phyloP scores from a whole-genome alignment of 108 stramenopile species.

The Mayamaea pseudoterrestris region DNA sequence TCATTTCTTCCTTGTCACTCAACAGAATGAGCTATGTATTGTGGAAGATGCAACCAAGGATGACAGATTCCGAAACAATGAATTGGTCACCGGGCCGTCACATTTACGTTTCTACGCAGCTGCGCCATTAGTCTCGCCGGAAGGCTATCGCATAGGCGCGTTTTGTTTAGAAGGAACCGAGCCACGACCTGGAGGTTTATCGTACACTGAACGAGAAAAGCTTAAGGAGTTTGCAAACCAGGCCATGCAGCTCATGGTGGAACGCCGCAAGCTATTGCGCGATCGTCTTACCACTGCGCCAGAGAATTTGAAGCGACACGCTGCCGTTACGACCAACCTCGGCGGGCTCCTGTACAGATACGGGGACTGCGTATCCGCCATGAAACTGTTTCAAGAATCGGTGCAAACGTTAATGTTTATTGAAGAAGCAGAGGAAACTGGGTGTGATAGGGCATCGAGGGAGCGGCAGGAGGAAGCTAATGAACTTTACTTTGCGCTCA shows the following conservation, averaged over 20 bases:
- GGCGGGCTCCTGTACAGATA: slow-evolving; percentile 2
- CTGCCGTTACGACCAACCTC: slow-evolving; percentile 5
- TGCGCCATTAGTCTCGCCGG: slow-evolving; percentile 36
- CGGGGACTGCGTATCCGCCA: slow-evolving; percentile 6
- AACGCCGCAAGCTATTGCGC: slow-evolving; percentile 12
- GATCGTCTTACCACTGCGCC: not conserved
- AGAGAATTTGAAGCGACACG: slow-evolving; percentile 1
- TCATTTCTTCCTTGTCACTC: no score
- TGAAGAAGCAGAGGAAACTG: slow-evolving; percentile 3
- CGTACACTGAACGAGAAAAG: slow-evolving; percentile 43
- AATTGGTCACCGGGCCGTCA: slow-evolving; percentile 45
- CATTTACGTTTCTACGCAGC: slow-evolving; percentile 76
- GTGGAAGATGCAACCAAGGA: slow-evolving; percentile 52
- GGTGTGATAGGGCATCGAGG: not conserved
- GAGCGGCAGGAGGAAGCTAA: not conserved
- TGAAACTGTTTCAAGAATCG: slow-evolving; percentile 9
- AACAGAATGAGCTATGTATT: slow-evolving; percentile 32
- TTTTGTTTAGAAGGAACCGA: slow-evolving; percentile 64
- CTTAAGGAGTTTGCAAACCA: slow-evolving; percentile 43
- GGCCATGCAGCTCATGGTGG: slow-evolving; percentile 29
- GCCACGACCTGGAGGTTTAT: slow-evolving; percentile 38
- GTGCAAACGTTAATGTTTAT: slow-evolving; percentile 6
- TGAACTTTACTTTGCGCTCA: not conserved
- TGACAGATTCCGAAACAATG: slow-evolving; percentile 49
- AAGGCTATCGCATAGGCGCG: slow-evolving; percentile 50